Percentiles rank a stretch among this genome's conserved stretches.
These are phyloP conservation scores for Fagopyrum tataricum DNA, from an alignment of 148 eudicot genomes.

Conservation along the genomic window DNA sequence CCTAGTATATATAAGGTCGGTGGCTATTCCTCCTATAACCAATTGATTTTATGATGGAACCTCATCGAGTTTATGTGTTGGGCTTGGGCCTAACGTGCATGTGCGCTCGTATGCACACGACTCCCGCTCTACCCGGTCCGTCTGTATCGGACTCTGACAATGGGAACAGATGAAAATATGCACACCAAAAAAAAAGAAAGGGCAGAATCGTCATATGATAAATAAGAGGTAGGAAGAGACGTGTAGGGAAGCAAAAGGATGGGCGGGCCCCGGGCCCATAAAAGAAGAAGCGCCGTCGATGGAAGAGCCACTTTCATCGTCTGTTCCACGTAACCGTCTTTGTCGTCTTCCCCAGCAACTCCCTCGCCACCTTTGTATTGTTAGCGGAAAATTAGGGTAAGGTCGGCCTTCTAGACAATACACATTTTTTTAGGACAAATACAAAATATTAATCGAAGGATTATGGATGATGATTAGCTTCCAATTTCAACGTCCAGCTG, in stretches of 20 bases:
- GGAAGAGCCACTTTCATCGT: conserved; percentile 2
- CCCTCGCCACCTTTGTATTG: background rate
- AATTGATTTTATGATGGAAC: no score
- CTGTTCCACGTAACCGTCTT: background rate
- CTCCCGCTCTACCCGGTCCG: no score
- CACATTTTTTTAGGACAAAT: background rate
- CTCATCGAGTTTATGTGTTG: no score
- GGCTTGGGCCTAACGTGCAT: no score
- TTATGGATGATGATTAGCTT: background rate
- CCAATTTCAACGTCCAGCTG: background rate
- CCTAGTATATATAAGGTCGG: no score
- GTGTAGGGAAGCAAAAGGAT: background rate
- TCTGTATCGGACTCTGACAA: no score
- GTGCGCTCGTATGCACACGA: no score
- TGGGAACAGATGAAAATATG: no score
- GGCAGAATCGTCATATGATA: background rate
- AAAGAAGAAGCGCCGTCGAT: background rate
- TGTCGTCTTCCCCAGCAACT: background rate
- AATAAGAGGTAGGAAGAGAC: background rate
- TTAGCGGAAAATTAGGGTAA: background rate
- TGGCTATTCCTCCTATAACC: no score
- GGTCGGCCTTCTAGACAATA: conserved; percentile 2
- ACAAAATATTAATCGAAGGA: background rate
- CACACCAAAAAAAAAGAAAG: no score
- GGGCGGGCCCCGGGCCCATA: background rate